phyloP scores from a whole-genome alignment of 805 yeast species.

The Starmerella vaccinii region DNA sequence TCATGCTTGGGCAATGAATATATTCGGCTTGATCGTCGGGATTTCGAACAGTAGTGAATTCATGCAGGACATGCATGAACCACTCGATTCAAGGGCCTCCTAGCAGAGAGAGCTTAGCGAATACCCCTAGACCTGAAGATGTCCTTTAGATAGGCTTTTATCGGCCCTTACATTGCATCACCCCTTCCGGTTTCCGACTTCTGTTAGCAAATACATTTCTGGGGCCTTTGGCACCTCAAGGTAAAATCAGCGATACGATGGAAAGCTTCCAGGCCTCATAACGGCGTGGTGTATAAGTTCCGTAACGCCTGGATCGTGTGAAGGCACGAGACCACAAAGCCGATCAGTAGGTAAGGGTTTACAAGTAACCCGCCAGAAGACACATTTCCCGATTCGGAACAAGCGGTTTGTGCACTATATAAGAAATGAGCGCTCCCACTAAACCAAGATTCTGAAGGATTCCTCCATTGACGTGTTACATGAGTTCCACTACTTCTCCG shows the following conservation, averaged over 20 bases:
- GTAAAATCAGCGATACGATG: too few species aligned
- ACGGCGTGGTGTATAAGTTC: too few species aligned
- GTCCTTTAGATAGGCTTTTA: too few species aligned
- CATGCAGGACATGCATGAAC: background rate
- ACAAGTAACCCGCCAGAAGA: background rate
- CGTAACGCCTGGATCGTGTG: background rate
- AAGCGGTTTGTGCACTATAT: background rate
- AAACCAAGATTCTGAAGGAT: background rate
- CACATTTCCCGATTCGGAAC: slow-evolving; percentile 6
- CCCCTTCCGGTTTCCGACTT: too few species aligned
- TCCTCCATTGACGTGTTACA: background rate
- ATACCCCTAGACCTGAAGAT: background rate
- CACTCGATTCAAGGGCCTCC: background rate
- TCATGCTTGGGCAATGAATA: too few species aligned
- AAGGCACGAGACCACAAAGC: background rate
- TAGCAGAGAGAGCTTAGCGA: background rate
- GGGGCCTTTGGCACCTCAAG: too few species aligned
- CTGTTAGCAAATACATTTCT: too few species aligned
- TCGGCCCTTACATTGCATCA: background rate
- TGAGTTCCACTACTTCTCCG: background rate
- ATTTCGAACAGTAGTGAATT: too few species aligned
- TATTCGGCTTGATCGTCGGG: too few species aligned
- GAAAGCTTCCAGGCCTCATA: too few species aligned
- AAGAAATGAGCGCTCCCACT: background rate
- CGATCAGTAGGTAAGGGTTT: background rate